Base-by-base conservation (phyloP, 1,284 basidiomycete species). In the Coriolopsis trogii region DNA sequence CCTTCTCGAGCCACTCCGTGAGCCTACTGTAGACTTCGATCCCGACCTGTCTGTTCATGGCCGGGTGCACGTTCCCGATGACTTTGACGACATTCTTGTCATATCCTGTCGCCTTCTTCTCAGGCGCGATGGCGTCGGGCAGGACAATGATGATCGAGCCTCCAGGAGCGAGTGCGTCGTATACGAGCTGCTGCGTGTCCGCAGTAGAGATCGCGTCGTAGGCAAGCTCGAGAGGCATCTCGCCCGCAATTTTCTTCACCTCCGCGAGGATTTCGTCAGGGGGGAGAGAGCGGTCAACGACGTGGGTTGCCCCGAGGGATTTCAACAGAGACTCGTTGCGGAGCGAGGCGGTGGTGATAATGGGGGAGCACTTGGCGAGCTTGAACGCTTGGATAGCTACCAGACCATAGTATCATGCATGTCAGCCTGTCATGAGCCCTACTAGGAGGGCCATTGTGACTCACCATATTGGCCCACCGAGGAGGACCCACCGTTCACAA, bases 261-360 rank as follows among this genome's bases (percentile, higher is more conserved):
- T 37, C 63, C 61, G 8, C 75, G 70, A 46, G 76, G 72, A 49
- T 79, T 57, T 41, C 75, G 65, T 49, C 72, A 70, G 1, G 72
- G 73, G 1, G 75, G 77, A 2, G 45, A 15, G 21, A 23, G 46
- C 45, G 24, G 36, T 44, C 50, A 8, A 79, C 77, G 9, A 79
- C 67, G 31, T 79, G 69, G 0, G 79, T 80, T 0, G 81, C 84
- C 1, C 84, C 84, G 18, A 81, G 67, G 0, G 70, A 67, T 58
- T 77, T 78, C 48, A 85, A 72, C 30, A 64, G 63, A 0, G 64
- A 66, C 2, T 69, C 69, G 58, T 82, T 74, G 49, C 72, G 70
- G 6, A 65, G 53, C 5, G 78, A 81, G 4, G 77, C 69, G 6
- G 78, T 80, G 1, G 75, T 67, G 56, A 81, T 73, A 54, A 81